These are phyloP conservation scores for Boeremia lycopersici DNA, from an alignment of 2,329 filamentous ascomycete species.

Conservation along the genomic window DNA sequence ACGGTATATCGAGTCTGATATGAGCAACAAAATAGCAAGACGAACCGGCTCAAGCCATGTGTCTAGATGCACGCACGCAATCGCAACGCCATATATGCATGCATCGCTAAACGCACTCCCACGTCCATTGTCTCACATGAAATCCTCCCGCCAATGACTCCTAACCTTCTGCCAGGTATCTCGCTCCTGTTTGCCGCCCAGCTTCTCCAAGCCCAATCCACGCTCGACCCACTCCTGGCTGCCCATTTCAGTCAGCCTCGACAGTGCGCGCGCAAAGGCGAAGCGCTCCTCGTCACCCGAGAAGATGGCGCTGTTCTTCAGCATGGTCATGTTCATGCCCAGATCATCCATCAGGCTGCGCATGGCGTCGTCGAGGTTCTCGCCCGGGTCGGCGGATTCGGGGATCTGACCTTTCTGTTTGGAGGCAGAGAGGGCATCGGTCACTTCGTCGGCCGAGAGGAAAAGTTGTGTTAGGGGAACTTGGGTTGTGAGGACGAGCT, in stretches of 20 bases:
- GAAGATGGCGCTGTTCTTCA: slow-evolving; percentile 88
- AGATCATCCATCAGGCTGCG: slow-evolving; percentile 85
- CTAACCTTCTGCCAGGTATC: slow-evolving; percentile 70
- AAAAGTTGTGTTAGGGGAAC: slow-evolving; percentile 87
- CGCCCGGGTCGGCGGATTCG: slow-evolving; percentile 47
- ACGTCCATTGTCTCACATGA: slow-evolving; percentile 24
- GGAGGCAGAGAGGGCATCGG: slow-evolving; percentile 52
- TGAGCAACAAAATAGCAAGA: too few relatives aligned
- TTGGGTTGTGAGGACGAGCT: slow-evolving; percentile 89
- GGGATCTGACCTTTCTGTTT: slow-evolving; percentile 48
- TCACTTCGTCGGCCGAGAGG: slow-evolving; percentile 65
- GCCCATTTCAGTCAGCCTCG: slow-evolving; percentile 87
- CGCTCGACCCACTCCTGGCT: slow-evolving; percentile 93
- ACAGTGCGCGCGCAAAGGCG: slow-evolving; percentile 89
- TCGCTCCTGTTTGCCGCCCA: slow-evolving; percentile 68
- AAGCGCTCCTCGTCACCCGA: slow-evolving; percentile 95
- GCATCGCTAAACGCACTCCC: too few relatives aligned
- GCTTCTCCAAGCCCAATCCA: slow-evolving; percentile 67
- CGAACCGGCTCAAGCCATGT: too few relatives aligned
- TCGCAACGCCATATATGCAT: too few relatives aligned
- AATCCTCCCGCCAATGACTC: slow-evolving; percentile 66
- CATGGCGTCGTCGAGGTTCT: slow-evolving; percentile 71
- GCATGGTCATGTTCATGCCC: slow-evolving; percentile 79
- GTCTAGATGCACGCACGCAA: too few relatives aligned
- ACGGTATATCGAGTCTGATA: too few relatives aligned